Base-by-base conservation (phyloP, 345 rosid species). In the Triadica sebifera region DNA sequence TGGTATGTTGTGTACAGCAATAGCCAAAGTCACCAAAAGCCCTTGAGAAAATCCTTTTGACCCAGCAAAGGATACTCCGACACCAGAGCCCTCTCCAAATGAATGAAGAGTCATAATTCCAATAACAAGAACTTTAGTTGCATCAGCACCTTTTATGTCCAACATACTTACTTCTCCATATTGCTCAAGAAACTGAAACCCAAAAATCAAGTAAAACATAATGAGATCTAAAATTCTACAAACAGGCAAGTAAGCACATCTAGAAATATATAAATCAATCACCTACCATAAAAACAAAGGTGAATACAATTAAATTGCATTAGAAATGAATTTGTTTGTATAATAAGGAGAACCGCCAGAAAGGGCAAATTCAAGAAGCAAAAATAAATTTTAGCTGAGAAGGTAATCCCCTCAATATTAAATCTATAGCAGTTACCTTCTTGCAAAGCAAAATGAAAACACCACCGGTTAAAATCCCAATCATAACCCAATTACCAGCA, bases 41-140 rank as follows among this genome's bases (percentile, higher is more conserved):
- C 99, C 99, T 88, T 93, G 98, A 74, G 91, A 80, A 76, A 96
- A 91, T 45, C 98, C 98, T 85, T 91, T 96, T 64, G 98, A 87
- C 74, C 99, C 97, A 47, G 98, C 99, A 72, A 96, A 96, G n/a
- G 99, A 96, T 63, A 93, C 99, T 74, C 99, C 99, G 70, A 96
- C 98, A 58, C 98, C 98, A 59, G 98, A 93, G 65, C 99, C 99
- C 82, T 96, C 98, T 73, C 98, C 99, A 66, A 96, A 93, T 73
- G 99, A 96, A 86, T 96, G 99, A 76, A 96, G 99, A 69, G 98
- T 96, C 99, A 96, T 96, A 65, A 96, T 96, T 65, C 99, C 98
- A 57, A 96, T 86, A 73, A 96, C 93, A 41, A 93, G 98, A 77
- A 91, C 98, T 83, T 96, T 96, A 5, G 90, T 72, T 57, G 98